A percentile compares a stretch with the other conserved stretches of the same genome.
Evolutionary conservation across 2,329 filamentous ascomycete species (phyloP).

Genomic region (Calonectria pseudoreteaudii): DNA sequence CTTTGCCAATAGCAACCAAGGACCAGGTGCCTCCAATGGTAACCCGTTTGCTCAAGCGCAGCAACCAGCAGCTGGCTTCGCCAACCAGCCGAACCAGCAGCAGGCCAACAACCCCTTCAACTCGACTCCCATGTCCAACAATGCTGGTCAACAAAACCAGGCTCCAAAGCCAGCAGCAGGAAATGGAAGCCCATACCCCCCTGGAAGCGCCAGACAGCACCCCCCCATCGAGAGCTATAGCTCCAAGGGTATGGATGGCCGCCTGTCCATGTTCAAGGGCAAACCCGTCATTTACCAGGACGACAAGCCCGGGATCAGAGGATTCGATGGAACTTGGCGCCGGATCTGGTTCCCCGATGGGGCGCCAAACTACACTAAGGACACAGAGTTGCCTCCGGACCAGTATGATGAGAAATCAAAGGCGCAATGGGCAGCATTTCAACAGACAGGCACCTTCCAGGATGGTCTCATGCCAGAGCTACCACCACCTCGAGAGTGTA

Average conservation of each 20-base stretch:
- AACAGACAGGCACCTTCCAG: slow-evolving; percentile 74
- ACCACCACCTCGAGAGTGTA: slow-evolving; percentile 83
- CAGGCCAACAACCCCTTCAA: slow-evolving; percentile 41
- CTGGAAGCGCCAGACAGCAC: slow-evolving; percentile 57
- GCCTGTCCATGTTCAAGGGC: slow-evolving; percentile 71
- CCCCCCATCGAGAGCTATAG: slow-evolving; percentile 59
- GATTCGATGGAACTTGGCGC: slow-evolving; percentile 66
- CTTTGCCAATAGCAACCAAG: slow-evolving; percentile 39
- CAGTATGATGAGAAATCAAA: slow-evolving; percentile 70
- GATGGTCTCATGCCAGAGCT: slow-evolving; percentile 80
- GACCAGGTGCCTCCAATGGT: slow-evolving; percentile 22
- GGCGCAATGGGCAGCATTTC: slow-evolving; percentile 73
- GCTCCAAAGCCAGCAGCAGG: slow-evolving; percentile 20
- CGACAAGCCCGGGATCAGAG: slow-evolving; percentile 60
- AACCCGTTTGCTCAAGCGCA: slow-evolving; percentile 46
- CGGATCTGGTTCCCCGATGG: slow-evolving; percentile 82
- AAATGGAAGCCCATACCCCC: slow-evolving; percentile 55
- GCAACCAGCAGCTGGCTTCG: slow-evolving; percentile 39
- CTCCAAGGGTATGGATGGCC: slow-evolving; percentile 54
- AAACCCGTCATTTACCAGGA: slow-evolving; percentile 70
- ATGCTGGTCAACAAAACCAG: slow-evolving; percentile 7
- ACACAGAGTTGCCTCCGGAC: slow-evolving; percentile 70
- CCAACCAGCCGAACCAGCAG: slow-evolving; percentile 35
- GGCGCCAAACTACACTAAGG: slow-evolving; percentile 70
- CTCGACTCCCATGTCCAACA: slow-evolving; percentile 11